phyloP scores from a whole-genome alignment of 2,329 filamentous ascomycete genomes.

The Alternaria dauci region DNA sequence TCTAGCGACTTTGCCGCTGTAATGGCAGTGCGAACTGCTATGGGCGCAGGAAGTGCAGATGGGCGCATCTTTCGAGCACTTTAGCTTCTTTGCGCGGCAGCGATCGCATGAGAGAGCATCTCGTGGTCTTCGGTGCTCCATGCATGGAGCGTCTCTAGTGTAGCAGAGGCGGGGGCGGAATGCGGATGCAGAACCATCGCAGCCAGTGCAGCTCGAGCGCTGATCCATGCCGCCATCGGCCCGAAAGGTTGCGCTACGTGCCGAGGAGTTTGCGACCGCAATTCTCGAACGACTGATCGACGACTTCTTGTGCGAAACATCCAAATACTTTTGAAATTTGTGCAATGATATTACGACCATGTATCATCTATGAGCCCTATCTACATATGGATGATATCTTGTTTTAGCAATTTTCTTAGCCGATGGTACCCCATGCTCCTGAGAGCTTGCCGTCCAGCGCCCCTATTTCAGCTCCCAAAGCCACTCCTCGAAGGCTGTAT shows the following conservation, averaged over 20 bases:
- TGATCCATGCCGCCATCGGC: slow-evolving; percentile 14
- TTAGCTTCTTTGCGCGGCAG: slow-evolving; percentile 37
- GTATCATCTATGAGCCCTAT: background rate
- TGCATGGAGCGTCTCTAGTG: slow-evolving; percentile 25
- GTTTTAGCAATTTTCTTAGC: background rate
- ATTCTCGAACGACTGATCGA: background rate
- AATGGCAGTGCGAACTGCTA: slow-evolving; percentile 32
- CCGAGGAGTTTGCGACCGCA: background rate
- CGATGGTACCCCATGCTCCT: background rate
- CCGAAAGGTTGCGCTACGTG: slow-evolving; percentile 1
- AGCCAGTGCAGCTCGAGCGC: slow-evolving; percentile 6
- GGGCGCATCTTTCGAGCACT: slow-evolving; percentile 39
- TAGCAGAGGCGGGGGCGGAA: slow-evolving; percentile 16
- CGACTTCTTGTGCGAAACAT: background rate
- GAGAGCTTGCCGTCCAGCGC: background rate
- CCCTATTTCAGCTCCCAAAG: slow-evolving; percentile 5
- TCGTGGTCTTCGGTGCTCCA: slow-evolving; percentile 34
- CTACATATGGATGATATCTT: background rate
- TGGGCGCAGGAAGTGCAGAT: slow-evolving; percentile 31
- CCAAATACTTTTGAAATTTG: background rate
- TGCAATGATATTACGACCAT: background rate
- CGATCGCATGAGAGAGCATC: slow-evolving; percentile 33
- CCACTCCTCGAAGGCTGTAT: background rate
- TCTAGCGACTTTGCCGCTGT: slow-evolving; percentile 35
- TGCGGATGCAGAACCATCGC: slow-evolving; percentile 14